A percentile compares a stretch with the other conserved stretches of the same genome.
Conservation (phyloP, 2,329 filamentous ascomycete species). For the Metarhizium anisopliae region DNA sequence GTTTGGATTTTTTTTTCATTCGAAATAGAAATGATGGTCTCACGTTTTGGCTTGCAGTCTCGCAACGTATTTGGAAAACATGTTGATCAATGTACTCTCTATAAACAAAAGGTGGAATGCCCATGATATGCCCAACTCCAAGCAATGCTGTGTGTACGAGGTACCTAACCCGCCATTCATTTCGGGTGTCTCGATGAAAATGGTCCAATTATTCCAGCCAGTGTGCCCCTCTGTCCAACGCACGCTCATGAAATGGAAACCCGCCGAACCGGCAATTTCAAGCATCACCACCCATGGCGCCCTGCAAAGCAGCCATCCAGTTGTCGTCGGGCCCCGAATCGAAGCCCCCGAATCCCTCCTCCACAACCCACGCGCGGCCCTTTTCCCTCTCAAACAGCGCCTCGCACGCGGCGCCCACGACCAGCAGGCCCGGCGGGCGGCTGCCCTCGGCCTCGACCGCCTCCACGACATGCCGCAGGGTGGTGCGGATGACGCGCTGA, state of each 20-base stretch:
- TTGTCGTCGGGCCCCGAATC: slow-evolving; percentile 50
- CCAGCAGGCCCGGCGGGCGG: slow-evolving; percentile 77
- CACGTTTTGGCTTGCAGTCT: no score
- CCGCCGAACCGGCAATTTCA: not conserved
- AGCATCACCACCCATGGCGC: not conserved
- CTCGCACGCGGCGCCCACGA: slow-evolving; percentile 77
- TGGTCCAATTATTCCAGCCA: no score
- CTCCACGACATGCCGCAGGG: slow-evolving; percentile 65
- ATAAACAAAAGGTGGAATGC: not conserved
- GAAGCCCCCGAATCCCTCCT: slow-evolving; percentile 75
- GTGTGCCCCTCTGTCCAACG: no score
- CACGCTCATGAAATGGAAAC: no score
- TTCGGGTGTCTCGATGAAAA: no score
- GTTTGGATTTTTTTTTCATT: no score
- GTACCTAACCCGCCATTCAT: no score
- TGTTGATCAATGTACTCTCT: no score
- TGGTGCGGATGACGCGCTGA: slow-evolving; percentile 85
- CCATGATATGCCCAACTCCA: not conserved
- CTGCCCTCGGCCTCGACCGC: slow-evolving; percentile 87
- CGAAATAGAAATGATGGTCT: no score
- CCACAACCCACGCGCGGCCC: slow-evolving; percentile 67
- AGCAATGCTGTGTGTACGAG: not conserved
- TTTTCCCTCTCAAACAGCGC: slow-evolving; percentile 54
- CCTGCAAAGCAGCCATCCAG: not conserved
- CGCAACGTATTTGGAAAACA: no score